Conservation (phyloP, 2,329 filamentous ascomycete genomes). For the Colletotrichum musae region DNA sequence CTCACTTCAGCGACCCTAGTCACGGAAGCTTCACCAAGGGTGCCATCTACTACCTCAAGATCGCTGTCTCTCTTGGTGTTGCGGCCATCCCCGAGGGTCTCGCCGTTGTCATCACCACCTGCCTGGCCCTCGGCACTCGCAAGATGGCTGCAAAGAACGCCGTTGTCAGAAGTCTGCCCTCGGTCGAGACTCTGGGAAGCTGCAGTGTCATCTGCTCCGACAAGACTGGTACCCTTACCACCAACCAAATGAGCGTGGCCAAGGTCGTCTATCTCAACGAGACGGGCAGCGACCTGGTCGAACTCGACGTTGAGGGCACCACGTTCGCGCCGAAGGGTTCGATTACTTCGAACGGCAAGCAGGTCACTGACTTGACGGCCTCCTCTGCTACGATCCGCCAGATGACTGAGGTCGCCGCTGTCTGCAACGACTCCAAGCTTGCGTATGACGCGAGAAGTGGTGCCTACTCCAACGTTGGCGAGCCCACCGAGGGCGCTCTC, state of each 20-base stretch:
- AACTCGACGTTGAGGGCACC: conserved; percentile 91
- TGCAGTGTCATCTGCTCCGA: conserved; percentile 99
- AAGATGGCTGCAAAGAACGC: conserved; percentile 99
- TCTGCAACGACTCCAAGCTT: conserved; percentile 92
- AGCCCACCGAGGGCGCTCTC: conserved; percentile 95
- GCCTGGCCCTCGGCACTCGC: conserved; percentile 92
- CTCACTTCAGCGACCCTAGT: conserved; percentile 94
- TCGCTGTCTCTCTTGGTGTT: conserved; percentile 97
- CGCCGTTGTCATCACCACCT: conserved; percentile 99
- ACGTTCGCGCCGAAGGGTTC: conserved; percentile 89
- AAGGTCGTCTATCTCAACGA: conserved; percentile 89
- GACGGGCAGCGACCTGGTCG: conserved; percentile 81
- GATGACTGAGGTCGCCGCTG: conserved; percentile 78
- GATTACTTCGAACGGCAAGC: conserved; percentile 78
- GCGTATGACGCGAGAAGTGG: conserved; percentile 84
- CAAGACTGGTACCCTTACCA: conserved; percentile 98
- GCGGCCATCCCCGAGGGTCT: conserved; percentile 98
- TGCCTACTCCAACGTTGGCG: conserved; percentile 86
- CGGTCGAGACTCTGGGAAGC: conserved; percentile 97
- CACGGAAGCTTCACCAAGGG: conserved; percentile 97
- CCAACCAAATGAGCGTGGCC: conserved; percentile 99
- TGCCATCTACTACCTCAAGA: conserved; percentile 99
- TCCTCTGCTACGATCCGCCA: conserved; percentile 84
- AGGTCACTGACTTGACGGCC: conserved; percentile 76
- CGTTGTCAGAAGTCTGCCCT: conserved; percentile 94